Evolutionary conservation across 495 filamentous ascomycete genomes (phyloP), one percentile per base, ranked within the genome.

Genomic region (Penicillium desertorum): DNA sequence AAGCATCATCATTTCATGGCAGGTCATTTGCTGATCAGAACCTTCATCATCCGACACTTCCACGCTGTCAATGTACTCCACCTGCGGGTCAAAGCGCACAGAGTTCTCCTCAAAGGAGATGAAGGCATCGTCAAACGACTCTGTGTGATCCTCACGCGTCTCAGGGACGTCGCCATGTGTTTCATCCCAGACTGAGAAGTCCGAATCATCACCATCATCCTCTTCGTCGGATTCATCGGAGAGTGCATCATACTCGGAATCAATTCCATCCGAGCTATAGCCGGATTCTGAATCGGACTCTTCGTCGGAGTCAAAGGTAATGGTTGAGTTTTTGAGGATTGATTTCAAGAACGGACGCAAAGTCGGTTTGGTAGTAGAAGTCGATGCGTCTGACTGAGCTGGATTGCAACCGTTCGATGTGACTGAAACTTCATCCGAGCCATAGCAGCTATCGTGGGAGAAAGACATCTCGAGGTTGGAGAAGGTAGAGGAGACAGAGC

Each of bases 391-490:
- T 27, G 67, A 63, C 16, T 66, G 57, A 16, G 60, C 49, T 27
- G 68, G 62, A 4, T 62, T 59, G 20, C 71, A 57, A 49, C 62
- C 65, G 22, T 57, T 70, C n/a, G 74, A 74, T 12, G 69, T 60
- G 54, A 71, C 65, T 14, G 76, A 78, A 19, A 73, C 58, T 55
- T 76, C 75, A 58, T 79, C 76, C 16, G 76, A 79, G 51, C 71
- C 72, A 62, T 76, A 79, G 54, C 74, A 77, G 53, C 75, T 78
- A 63, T 78, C 76, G 8, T 75, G 76, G 25, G 74, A 75, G 37
- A 75, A 65, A 10, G 76, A 78, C n/a, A 75, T 64, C 22, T 79
- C 74, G 29, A 76, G 66, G 22, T 68, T 55, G 23, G 71, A 71
- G 30, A 76, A 74, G 4, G 66, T 64, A 45, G 76, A 75, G n/a